These are phyloP conservation scores for Omphalea diandra DNA, from an alignment of 441 rosid genomes.

Conservation along the genomic window DNA sequence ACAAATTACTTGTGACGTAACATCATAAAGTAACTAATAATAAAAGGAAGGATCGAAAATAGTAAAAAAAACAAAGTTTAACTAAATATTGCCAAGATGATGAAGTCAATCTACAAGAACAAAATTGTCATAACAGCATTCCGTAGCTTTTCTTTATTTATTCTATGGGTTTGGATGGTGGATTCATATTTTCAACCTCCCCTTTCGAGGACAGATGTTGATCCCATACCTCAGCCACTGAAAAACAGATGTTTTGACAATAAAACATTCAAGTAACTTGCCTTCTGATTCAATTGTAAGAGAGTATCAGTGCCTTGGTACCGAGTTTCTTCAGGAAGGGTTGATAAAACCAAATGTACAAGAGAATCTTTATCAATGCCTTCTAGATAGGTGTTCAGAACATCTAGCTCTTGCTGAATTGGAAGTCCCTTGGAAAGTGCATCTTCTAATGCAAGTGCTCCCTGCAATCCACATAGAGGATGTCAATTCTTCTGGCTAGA, in stretches of 20 bases:
- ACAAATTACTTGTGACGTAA: neutral
- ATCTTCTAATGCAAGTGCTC: conserved; percentile 88
- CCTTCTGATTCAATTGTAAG: conserved; percentile 83
- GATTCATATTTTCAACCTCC: neutral
- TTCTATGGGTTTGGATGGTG: neutral
- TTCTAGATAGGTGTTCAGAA: conserved; percentile 59
- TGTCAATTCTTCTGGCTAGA: conserved; percentile 22
- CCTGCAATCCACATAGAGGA: conserved; percentile 46
- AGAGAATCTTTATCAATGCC: conserved; percentile 71
- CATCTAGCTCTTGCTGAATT: conserved; percentile 71
- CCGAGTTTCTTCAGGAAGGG: conserved; percentile 89
- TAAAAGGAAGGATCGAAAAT: neutral
- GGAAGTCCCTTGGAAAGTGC: conserved; percentile 92
- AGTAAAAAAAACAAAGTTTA: neutral
- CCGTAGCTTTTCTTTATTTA: neutral
- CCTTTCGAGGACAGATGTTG: neutral
- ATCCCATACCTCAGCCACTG: conserved; percentile 1
- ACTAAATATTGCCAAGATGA: conserved; percentile 1
- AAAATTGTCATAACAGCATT: neutral
- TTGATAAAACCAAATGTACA: conserved; percentile 73
- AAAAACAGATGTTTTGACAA: neutral
- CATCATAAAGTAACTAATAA: neutral
- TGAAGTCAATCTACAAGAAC: conserved; percentile 5
- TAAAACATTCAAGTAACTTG: conserved; percentile 25
- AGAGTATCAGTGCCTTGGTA: conserved; percentile 67